These are phyloP conservation scores for Pseudozyma hubeiensis DNA, from an alignment of 1,284 basidiomycete genomes.

Conservation along the genomic window DNA sequence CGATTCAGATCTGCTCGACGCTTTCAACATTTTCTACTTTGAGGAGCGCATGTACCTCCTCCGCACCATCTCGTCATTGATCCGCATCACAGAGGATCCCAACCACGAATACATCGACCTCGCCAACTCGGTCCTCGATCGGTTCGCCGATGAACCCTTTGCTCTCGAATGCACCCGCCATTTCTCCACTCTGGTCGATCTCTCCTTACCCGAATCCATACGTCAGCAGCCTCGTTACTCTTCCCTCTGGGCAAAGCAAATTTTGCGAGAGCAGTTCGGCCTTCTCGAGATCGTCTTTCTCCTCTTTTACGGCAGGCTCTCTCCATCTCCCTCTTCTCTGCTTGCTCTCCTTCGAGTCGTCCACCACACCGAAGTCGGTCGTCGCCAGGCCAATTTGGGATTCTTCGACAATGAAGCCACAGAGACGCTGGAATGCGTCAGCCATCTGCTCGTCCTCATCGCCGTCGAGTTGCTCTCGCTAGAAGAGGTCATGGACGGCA, in stretches of 20 bases:
- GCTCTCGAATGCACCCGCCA: constrained; percentile 74
- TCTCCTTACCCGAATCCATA: constrained; percentile 72
- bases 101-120: constrained; percentile 74
- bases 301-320: constrained; percentile 81
- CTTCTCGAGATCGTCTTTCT: constrained; percentile 86
- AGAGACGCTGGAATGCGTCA: constrained; percentile 77
- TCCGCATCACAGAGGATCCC: constrained; percentile 75
- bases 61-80: constrained; percentile 70
- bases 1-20: constrained; percentile 73
- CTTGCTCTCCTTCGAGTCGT: constrained; percentile 76
- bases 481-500: constrained; percentile 76
- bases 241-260: constrained; percentile 82
- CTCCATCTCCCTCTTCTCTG: constrained; percentile 76
- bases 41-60: constrained; percentile 79
- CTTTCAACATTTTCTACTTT: constrained; percentile 82
- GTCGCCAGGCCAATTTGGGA: constrained; percentile 76
- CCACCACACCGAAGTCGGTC: constrained; percentile 77
- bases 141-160: constrained; percentile 76
- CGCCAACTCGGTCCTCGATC: constrained; percentile 74
- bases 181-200: constrained; percentile 70
- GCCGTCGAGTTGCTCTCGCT: constrained; percentile 83
- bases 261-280: constrained; percentile 80
- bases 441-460: constrained; percentile 80
- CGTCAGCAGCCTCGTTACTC: constrained; percentile 75
- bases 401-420: constrained; percentile 77